Percentiles rank a stretch among this genome's conserved stretches.
Conservation (phyloP, 2,329 filamentous ascomycete species). For the Fusarium chlamydosporum region DNA sequence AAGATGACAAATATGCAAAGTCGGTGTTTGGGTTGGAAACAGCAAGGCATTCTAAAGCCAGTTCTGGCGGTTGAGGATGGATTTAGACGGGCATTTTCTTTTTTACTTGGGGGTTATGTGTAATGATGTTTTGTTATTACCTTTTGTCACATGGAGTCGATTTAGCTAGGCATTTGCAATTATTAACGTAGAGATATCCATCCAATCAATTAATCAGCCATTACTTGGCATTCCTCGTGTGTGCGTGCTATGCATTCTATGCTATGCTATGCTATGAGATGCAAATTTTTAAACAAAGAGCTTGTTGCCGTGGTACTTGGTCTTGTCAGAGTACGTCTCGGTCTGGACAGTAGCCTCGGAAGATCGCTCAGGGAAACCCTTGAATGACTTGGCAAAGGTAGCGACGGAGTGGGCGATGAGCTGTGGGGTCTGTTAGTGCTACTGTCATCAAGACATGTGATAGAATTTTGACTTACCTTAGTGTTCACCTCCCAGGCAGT, state of each 20-base stretch:
- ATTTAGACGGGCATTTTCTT: slow-evolving; percentile 41
- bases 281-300: slow-evolving; percentile 5
- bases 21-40: slow-evolving; percentile 40
- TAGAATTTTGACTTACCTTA: slow-evolving; percentile 59
- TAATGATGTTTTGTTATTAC: slow-evolving; percentile 2
- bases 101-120: slow-evolving; percentile 8
- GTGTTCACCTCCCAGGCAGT: slow-evolving; percentile 74
- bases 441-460: not conserved
- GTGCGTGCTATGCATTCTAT: not conserved
- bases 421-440: slow-evolving; percentile 53
- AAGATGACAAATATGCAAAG: slow-evolving; percentile 33
- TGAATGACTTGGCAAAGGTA: slow-evolving; percentile 75
- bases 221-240: not conserved
- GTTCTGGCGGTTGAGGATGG: slow-evolving; percentile 13
- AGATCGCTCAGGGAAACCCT: slow-evolving; percentile 72
- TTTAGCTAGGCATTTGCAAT: slow-evolving; percentile 45
- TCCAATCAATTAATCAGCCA: slow-evolving; percentile 35
- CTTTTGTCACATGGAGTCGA: slow-evolving; percentile 29
- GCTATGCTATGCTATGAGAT: not conserved
- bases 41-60: slow-evolving; percentile 18
- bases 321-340: slow-evolving; percentile 53
- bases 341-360: slow-evolving; percentile 48
- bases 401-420: slow-evolving; percentile 81
- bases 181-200: slow-evolving; percentile 44
- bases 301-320: slow-evolving; percentile 65